Conservation (phyloP, 2,329 filamentous ascomycete species). For the Colletotrichum lentis region DNA sequence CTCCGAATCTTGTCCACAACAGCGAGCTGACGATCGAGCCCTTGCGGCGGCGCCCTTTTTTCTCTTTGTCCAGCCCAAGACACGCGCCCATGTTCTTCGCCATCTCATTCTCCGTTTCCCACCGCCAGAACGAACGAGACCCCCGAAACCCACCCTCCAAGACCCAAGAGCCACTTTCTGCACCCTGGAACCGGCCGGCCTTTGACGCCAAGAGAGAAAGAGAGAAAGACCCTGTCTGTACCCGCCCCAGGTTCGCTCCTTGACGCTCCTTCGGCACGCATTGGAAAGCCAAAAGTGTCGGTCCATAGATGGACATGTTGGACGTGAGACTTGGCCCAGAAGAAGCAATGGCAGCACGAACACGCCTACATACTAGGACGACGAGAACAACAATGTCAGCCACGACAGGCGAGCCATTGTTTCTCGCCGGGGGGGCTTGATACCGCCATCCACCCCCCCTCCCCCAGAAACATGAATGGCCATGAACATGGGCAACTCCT, state of each 20-base stretch:
- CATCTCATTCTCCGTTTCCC: not conserved
- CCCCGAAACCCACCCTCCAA: not conserved
- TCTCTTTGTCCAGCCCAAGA: slow-evolving; percentile 18
- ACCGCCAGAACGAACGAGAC: slow-evolving; percentile 21
- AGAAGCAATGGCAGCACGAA: not conserved
- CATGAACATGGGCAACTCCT: not conserved
- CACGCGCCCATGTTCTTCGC: not conserved
- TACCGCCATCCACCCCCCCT: not conserved
- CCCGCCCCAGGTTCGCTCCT: slow-evolving; percentile 8
- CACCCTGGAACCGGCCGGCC: slow-evolving; percentile 25
- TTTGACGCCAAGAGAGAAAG: slow-evolving; percentile 15
- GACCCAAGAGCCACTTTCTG: slow-evolving; percentile 11
- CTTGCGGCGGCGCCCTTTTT: slow-evolving; percentile 1
- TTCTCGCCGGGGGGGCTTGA: not conserved
- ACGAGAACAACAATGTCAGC: not conserved
- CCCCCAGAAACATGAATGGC: slow-evolving; percentile 6
- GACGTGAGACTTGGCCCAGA: not conserved
- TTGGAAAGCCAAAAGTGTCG: not conserved
- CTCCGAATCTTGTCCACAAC: not conserved
- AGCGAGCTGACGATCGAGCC: slow-evolving; percentile 1
- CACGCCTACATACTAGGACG: not conserved
- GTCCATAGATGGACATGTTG: not conserved
- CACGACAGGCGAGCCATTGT: slow-evolving; percentile 1
- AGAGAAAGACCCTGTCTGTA: slow-evolving; percentile 19
- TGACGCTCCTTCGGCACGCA: not conserved